Evolutionary conservation across 345 rosid species (phyloP), one percentile per base, ranked within the genome.

Genomic region (Erucastrum elatum): DNA sequence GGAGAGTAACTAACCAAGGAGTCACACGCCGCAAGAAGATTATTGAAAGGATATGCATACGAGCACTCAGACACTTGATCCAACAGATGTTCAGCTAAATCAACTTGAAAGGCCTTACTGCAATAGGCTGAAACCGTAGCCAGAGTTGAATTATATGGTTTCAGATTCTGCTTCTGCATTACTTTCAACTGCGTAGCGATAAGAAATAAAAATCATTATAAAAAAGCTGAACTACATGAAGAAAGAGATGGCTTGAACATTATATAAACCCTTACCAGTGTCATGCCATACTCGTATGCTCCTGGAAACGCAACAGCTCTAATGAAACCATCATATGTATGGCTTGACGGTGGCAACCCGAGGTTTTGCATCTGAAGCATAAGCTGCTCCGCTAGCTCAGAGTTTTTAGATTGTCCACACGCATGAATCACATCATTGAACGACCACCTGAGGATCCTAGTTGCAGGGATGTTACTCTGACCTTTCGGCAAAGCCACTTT

Each of bases 341-440:
- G 74, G 26, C 84, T 80, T 66, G 98, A 84, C 71, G 91, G 97
- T 70, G 37, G 81, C 84, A 94, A 66, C 68, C 98, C 95, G 80
- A 92, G 86, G 71, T 82, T 83, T 84, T 87, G 86, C 97, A 92
- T 91, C 98, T 89, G 98, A 33, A 79, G 62, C 85, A 91, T 82
- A 76, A 94, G 85, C 83, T 84, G 80, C 79, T 94, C 87, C 1
- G 94, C 98, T 70, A 94, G 83, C 71, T 66, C 82, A 81, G 81
- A 64, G 77, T 90, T 82, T 72, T 79, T 78, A 74, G 85, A 73
- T 80, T 72, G 82, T 68, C 87, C 93, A 85, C 98, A 94, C 13
- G 86, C 90, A 15, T 81, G 77, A 51, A 94, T 84, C 61, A 94
- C 86, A 77, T 86, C 86, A 65, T 4, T 80, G 85, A 91, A 90